A percentile compares a stretch with the other conserved stretches of the same genome.
These are phyloP conservation scores for Cubamyces lactineus DNA, from an alignment of 768 basidiomycete genomes.

Conservation along the genomic window DNA sequence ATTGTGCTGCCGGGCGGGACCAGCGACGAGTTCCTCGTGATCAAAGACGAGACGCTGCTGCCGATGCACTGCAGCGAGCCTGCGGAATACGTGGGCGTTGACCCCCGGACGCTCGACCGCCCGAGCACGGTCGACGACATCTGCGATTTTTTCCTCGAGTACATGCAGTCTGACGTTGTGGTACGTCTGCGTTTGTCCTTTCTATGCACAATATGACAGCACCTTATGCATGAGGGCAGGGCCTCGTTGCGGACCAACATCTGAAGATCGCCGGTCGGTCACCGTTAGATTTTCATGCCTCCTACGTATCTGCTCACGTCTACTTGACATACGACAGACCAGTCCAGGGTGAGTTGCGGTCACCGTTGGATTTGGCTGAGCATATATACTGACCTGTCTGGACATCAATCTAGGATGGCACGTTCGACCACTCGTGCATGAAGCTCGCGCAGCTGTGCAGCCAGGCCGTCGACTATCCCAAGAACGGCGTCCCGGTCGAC, in stretches of 20 bases:
- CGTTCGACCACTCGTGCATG: constrained; percentile 58
- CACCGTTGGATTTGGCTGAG: not conserved
- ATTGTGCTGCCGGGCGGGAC: not conserved
- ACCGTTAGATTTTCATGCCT: not conserved
- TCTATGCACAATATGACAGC: not conserved
- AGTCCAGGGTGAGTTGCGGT: constrained; percentile 55
- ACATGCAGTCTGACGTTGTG: constrained; percentile 81
- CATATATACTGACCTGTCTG: not conserved
- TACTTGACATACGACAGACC: constrained; percentile 47
- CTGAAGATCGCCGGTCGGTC: constrained; percentile 64
- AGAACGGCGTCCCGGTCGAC: constrained; percentile 69
- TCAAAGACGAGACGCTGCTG: constrained; percentile 56
- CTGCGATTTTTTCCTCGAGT: constrained; percentile 80
- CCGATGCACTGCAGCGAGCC: constrained; percentile 52
- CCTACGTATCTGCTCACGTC: no score
- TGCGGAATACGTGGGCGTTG: constrained; percentile 51
- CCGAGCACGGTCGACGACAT: constrained; percentile 70
- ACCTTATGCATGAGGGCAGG: constrained; percentile 42
- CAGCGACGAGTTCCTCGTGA: constrained; percentile 69
- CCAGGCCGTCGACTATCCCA: constrained; percentile 79
- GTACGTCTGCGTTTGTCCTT: constrained; percentile 41
- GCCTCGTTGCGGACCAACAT: constrained; percentile 67
- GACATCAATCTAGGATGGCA: constrained; percentile 51
- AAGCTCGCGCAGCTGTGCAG: constrained; percentile 61
- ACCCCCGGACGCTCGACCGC: constrained; percentile 29